Base-by-base conservation (phyloP, 2,329 filamentous ascomycete species). In the Fusarium subtropicale region DNA sequence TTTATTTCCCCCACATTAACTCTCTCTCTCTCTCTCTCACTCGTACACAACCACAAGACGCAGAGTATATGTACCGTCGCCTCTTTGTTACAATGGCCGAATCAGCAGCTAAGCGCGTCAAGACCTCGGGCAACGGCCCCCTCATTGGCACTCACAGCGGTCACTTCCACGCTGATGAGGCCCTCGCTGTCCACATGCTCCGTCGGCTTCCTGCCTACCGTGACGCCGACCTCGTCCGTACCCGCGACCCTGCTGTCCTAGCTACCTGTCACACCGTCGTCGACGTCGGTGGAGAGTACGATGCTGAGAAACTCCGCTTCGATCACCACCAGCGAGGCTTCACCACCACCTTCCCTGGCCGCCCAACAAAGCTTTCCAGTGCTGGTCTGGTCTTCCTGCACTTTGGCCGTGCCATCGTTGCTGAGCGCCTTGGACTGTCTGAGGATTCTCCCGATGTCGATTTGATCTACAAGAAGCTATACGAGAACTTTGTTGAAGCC, bases 111-210 rank as follows among this genome's bases (percentile, higher is more conserved):
- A 98, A 98, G 83, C 91, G 92, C 80, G 83, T 97, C 79, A 97
- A 97, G 87, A 92, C 91, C 74, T 85, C 88, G 31, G 74, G 74
- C 73, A 85, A 87, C 33, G 75, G 74, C 45, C 72, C 91, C 69
- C 82, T 89, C 73, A 97, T 97, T 78, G 96, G 94, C 77, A 99
- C 96, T 31, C 96, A 99, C 87, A 97, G 91, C 83, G 96, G 96
- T 73, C 94, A 97, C 85, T 99, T 99, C 87, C 96, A 99, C 84
- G 96, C 96, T 79, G 96, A 99, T 81, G 96, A 99, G 84, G 95
- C 96, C 65, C 89, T 99, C 44, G 96, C 96, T 61, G 94, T 99
- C 70, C 94, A 97, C 85, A 93, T 99, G 86, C 92, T 99, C 73
- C 93, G 94, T 71, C 88, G 92, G 60, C 91, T 98, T 20, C 95